Conservation (phyloP, 1,284 basidiomycete species). For the Cutaneotrichosporon dermatis region DNA sequence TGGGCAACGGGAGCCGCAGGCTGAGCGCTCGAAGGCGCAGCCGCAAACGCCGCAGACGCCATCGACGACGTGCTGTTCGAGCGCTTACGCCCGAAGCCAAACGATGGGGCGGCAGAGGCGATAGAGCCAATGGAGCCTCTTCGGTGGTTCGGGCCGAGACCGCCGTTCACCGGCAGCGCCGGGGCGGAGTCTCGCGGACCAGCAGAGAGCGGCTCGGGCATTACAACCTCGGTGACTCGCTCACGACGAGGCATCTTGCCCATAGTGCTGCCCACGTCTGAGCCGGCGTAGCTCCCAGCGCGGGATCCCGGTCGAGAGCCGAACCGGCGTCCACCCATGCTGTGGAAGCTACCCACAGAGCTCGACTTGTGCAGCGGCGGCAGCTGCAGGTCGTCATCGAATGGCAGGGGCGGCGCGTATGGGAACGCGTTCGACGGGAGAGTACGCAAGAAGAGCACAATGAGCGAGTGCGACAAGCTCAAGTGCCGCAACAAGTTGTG, state of each 20-base stretch:
- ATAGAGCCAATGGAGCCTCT: slow-evolving; percentile 40
- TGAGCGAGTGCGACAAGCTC: slow-evolving; percentile 45
- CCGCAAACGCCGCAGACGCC: slow-evolving; percentile 2
- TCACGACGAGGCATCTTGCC: slow-evolving; percentile 37
- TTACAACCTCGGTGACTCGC: slow-evolving; percentile 45
- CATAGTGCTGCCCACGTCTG: slow-evolving; percentile 19
- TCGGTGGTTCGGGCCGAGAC: slow-evolving; percentile 9
- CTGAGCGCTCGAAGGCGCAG: slow-evolving; percentile 2
- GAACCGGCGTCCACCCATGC: slow-evolving; percentile 13
- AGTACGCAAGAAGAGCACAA: slow-evolving; percentile 44
- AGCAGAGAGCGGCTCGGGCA: slow-evolving; percentile 45
- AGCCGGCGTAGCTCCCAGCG: slow-evolving; percentile 29
- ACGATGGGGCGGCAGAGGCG: slow-evolving; percentile 20
- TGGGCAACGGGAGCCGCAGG: slow-evolving; percentile 26
- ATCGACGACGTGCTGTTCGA: slow-evolving; percentile 28
- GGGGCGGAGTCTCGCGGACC: slow-evolving; percentile 1
- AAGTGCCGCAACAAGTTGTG: slow-evolving; percentile 44
- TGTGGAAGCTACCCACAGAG: slow-evolving; percentile 27
- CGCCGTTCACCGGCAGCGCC: neutral
- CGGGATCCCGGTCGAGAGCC: slow-evolving; percentile 30
- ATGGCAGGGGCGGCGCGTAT: slow-evolving; percentile 37
- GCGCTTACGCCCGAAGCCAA: slow-evolving; percentile 35
- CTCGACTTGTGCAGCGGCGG: slow-evolving; percentile 28
- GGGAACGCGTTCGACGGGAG: slow-evolving; percentile 40
- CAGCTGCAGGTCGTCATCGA: slow-evolving; percentile 40